Evolutionary conservation across 495 filamentous ascomycete genomes (phyloP).

Genomic region (Pseudotulostoma volvatum): DNA sequence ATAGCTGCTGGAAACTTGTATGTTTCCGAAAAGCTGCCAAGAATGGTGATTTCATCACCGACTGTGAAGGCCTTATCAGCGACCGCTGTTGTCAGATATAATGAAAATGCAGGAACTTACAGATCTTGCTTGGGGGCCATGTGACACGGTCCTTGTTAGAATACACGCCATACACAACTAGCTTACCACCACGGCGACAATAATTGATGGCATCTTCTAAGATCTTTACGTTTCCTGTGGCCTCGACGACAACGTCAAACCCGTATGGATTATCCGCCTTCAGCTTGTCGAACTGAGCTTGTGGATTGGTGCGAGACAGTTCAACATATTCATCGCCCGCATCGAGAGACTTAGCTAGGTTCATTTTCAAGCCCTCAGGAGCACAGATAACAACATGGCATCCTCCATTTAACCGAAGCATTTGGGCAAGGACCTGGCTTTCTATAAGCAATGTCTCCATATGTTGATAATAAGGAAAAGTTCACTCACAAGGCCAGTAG

Average conservation of each 20-base stretch:
- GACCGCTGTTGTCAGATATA: conserved; percentile 6
- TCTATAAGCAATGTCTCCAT: conserved; percentile 35
- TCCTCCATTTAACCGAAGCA: conserved; percentile 46
- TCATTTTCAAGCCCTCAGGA: conserved; percentile 50
- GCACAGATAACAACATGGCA: conserved; percentile 50
- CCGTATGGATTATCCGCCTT: conserved; percentile 53
- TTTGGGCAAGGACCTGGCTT: conserved; percentile 36
- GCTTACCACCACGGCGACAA: conserved; percentile 48
- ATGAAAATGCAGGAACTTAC: conserved; percentile 11
- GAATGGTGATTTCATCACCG: conserved; percentile 49
- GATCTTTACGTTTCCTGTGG: conserved; percentile 48
- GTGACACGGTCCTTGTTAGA: conserved; percentile 40
- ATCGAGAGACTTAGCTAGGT: conserved; percentile 49
- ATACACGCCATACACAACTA: conserved; percentile 56
- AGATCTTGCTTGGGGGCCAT: conserved; percentile 53
- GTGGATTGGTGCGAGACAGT: conserved; percentile 38
- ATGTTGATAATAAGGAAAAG: conserved; percentile 32
- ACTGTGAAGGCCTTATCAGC: conserved; percentile 17
- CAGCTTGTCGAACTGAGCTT: conserved; percentile 41
- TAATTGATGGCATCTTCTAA: conserved; percentile 56
- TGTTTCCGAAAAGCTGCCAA: conserved; percentile 52
- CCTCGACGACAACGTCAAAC: conserved; percentile 51
- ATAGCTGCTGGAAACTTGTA: conserved; percentile 61
- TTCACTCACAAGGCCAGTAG: conserved; percentile 42
- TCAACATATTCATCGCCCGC: conserved; percentile 48